Evolutionary conservation across 2,329 filamentous ascomycete species (phyloP).

Genomic region (Dactylellina cionopaga): DNA sequence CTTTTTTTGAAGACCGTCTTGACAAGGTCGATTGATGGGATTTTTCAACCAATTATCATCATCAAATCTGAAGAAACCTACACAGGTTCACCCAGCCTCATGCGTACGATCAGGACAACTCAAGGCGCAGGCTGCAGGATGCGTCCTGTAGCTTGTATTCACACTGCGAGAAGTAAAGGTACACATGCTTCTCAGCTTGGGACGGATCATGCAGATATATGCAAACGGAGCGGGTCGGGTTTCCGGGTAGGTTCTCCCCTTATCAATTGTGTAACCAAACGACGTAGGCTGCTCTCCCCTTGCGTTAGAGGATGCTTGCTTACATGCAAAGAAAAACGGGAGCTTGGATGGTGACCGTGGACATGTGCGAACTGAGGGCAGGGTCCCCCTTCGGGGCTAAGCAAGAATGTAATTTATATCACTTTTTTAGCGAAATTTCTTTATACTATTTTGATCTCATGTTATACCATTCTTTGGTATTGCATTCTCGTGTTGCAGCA

Average conservation of each 20-base stretch:
- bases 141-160: not conserved
- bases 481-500: slow-evolving; percentile 42
- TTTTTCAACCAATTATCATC: too few species aligned
- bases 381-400: too few species aligned
- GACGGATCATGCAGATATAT: slow-evolving; percentile 7
- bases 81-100: too few species aligned
- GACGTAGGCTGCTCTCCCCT: too few species aligned
- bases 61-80: too few species aligned
- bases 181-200: slow-evolving; percentile 19
- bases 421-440: not conserved
- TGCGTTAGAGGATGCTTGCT: slow-evolving; percentile 31
- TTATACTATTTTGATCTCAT: not conserved
- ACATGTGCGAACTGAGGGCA: too few species aligned
- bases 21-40: slow-evolving; percentile 5
- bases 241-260: slow-evolving; percentile 27
- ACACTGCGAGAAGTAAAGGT: not conserved
- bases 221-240: slow-evolving; percentile 28
- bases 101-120: too few species aligned
- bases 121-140: slow-evolving; percentile 7
- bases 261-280: slow-evolving; percentile 33
- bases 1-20: slow-evolving; percentile 1
- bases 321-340: not conserved
- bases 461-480: not conserved
- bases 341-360: too few species aligned
- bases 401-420: not conserved